phyloP scores from a whole-genome alignment of 2,329 filamentous ascomycete species.

The Sporothrix variecibatus region DNA sequence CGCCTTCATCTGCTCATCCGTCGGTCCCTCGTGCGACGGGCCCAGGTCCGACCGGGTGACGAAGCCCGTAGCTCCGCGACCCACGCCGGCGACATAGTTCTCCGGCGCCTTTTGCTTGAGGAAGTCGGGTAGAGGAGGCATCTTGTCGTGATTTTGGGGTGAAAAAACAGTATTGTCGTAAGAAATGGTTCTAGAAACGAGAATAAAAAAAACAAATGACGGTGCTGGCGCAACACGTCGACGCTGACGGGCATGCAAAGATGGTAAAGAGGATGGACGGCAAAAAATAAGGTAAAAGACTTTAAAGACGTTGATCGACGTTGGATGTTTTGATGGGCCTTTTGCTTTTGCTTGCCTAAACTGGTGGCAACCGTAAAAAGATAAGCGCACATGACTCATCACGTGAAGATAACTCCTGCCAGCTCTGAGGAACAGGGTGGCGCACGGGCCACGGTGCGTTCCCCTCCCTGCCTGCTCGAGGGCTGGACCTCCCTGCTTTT shows the following conservation, averaged over 20 bases:
- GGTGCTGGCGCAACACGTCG: constrained; percentile 19
- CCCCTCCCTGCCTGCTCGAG: not conserved
- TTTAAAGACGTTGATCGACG: not conserved
- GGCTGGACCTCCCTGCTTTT: not conserved
- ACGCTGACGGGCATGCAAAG: constrained; percentile 9
- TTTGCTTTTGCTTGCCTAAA: not conserved
- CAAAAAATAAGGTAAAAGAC: not conserved
- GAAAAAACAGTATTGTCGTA: no score
- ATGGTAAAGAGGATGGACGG: not conserved
- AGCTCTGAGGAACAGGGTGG: not conserved
- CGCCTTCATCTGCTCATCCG: constrained; percentile 97
- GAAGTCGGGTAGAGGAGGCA: constrained; percentile 71
- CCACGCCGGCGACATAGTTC: constrained; percentile 93
- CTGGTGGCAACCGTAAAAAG: not conserved
- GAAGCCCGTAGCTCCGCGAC: constrained; percentile 96
- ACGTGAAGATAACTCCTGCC: constrained; percentile 19
- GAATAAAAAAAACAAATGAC: not conserved
- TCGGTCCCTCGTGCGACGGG: constrained; percentile 90
- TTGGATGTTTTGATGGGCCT: constrained; percentile 3
- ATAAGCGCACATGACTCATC: constrained; percentile 19
- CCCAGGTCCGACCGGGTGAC: constrained; percentile 96
- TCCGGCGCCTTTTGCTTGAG: constrained; percentile 81
- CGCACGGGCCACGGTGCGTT: constrained; percentile 21
- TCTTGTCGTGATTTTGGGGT: constrained; percentile 37
- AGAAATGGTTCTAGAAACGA: no score